phyloP scores from a whole-genome alignment of 768 basidiomycete species.

The Lactarius deliciosus region DNA sequence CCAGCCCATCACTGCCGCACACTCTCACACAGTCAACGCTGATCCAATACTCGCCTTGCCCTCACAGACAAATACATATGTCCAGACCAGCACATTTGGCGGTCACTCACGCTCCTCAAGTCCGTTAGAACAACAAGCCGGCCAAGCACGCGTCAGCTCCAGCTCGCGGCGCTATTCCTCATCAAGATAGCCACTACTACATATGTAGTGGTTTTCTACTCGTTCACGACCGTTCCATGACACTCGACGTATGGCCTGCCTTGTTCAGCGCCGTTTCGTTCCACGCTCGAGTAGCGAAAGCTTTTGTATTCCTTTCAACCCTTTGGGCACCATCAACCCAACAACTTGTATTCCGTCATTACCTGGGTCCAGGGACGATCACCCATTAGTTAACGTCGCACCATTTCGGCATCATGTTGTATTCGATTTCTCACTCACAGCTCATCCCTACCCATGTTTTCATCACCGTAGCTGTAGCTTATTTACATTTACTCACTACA shows the following conservation, averaged over 20 bases:
- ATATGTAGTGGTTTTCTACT: not conserved
- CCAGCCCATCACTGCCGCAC: slow-evolving; percentile 48
- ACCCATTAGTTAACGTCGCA: slow-evolving; percentile 11
- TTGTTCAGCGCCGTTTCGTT: not conserved
- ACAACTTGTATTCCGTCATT: slow-evolving; percentile 18
- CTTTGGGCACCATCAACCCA: slow-evolving; percentile 5
- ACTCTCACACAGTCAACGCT: slow-evolving; percentile 5
- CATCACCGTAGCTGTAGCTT: not conserved
- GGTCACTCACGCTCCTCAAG: slow-evolving; percentile 12
- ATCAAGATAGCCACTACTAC: slow-evolving; percentile 3
- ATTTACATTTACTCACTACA: not conserved
- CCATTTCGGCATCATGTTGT: slow-evolving; percentile 14
- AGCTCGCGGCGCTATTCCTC: slow-evolving; percentile 15
- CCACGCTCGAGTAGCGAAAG: slow-evolving; percentile 9
- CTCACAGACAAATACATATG: slow-evolving; percentile 28
- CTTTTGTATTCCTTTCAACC: slow-evolving; percentile 11
- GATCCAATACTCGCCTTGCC: slow-evolving; percentile 12
- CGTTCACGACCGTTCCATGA: slow-evolving; percentile 18
- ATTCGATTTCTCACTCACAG: slow-evolving; percentile 7
- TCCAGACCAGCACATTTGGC: slow-evolving; percentile 15
- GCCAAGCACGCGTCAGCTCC: not conserved
- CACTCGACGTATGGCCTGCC: slow-evolving; percentile 6
- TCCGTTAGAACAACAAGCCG: not conserved
- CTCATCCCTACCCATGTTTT: not conserved
- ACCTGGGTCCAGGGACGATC: slow-evolving; percentile 13